Conservation (phyloP, 202 grass and related monocot species). For the Schoenoplectus triqueter region DNA sequence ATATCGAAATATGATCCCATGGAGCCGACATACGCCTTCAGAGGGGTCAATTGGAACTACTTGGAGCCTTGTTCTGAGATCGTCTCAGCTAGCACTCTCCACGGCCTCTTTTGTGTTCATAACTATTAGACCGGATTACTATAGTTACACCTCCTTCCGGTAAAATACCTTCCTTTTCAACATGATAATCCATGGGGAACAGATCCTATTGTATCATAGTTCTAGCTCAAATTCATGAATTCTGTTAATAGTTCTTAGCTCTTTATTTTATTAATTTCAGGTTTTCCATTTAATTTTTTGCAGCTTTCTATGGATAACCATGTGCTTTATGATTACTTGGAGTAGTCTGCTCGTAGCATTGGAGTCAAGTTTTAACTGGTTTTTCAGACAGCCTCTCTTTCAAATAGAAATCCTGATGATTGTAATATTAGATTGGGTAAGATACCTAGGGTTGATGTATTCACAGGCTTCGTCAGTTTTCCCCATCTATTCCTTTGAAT, state of each 20-base stretch:
- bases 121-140: conserved; percentile 15
- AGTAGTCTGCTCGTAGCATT: background rate
- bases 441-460: background rate
- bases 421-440: conserved; percentile 26
- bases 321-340: conserved; percentile 22
- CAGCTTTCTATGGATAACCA: conserved; percentile 18
- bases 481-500: background rate
- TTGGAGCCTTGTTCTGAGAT: background rate
- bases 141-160: background rate
- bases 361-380: background rate
- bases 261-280: background rate
- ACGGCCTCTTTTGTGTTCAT: background rate
- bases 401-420: conserved; percentile 25
- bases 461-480: background rate
- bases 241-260: background rate
- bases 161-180: background rate
- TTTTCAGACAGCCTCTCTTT: background rate
- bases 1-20: conserved; percentile 23
- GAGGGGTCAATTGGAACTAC: background rate
- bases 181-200: conserved; percentile 3
- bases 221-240: background rate
- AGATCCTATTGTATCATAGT: background rate
- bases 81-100: background rate
- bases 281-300: background rate
- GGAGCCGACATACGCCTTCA: background rate